Evolutionary conservation across 805 yeast genomes (phyloP).

Genomic region (Wickerhamomyces canadensis): DNA sequence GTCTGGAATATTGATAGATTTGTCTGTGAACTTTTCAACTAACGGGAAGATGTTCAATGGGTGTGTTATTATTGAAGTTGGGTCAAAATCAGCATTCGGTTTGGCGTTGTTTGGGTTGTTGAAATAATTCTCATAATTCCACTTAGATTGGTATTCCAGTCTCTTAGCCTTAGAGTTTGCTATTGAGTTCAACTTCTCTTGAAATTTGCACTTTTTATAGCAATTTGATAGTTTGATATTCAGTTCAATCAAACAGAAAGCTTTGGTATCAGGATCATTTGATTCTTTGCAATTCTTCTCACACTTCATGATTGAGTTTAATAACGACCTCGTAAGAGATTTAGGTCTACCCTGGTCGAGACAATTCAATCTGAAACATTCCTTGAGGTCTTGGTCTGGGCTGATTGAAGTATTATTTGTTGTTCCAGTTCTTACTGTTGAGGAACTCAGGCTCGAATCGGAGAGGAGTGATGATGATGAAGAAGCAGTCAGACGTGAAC

Average conservation of each 20-base stretch:
- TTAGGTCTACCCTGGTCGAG: constrained; percentile 2
- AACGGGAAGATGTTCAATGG: constrained; percentile 75
- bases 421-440: background rate
- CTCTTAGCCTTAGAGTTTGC: constrained; percentile 3
- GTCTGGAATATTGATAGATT: constrained; percentile 61
- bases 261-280: constrained; percentile 11
- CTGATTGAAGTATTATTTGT: background rate
- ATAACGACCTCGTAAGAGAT: constrained; percentile 14
- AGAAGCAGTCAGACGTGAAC: background rate
- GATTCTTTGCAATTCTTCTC: constrained; percentile 11
- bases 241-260: constrained; percentile 12
- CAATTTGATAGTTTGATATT: constrained; percentile 16
- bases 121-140: constrained; percentile 41
- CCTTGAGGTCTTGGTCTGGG: background rate
- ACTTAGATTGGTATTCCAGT: constrained; percentile 27
- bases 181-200: constrained; percentile 5
- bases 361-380: background rate
- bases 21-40: constrained; percentile 84
- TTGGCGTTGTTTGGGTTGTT: constrained; percentile 8
- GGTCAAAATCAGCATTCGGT: constrained; percentile 28
- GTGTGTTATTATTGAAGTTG: constrained; percentile 39
- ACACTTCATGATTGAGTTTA: constrained; percentile 17
- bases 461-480: background rate
- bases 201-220: constrained; percentile 10
- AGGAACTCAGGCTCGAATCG: background rate